Percentiles rank a stretch among this genome's conserved stretches.
phyloP scores from a whole-genome alignment of 345 rosid genomes.

The Bruguiera gymnorhiza region DNA sequence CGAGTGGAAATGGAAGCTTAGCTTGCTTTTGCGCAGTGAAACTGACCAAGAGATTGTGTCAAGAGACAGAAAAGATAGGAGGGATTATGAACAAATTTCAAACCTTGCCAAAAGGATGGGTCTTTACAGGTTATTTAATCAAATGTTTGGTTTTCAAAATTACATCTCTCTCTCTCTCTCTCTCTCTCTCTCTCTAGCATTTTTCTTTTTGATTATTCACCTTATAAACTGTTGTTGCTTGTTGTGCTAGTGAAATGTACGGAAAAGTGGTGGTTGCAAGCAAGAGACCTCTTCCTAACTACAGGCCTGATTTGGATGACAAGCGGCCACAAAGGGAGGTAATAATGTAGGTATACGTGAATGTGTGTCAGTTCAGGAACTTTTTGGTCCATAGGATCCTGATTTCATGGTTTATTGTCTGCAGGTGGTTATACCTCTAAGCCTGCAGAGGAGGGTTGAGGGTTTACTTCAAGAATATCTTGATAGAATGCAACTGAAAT shows the following conservation, averaged over 20 bases:
- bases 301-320: constrained; percentile 96
- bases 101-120: constrained; percentile 92
- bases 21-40: constrained; percentile 63
- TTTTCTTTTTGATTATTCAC: neutral
- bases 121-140: constrained; percentile 56
- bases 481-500: constrained; percentile 63
- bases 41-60: constrained; percentile 84
- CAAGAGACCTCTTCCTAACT: constrained; percentile 95
- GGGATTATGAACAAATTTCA: constrained; percentile 91
- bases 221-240: constrained; percentile 2
- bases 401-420: constrained; percentile 13
- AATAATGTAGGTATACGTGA: constrained; percentile 19
- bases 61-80: constrained; percentile 85
- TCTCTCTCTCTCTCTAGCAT: neutral
- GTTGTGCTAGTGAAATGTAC: constrained; percentile 60
- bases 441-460: constrained; percentile 94
- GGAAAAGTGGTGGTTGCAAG: constrained; percentile 96
- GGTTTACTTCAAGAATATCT: constrained; percentile 89
- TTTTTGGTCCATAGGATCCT: constrained; percentile 4
- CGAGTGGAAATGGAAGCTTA: constrained; percentile 98
- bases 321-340: constrained; percentile 99
- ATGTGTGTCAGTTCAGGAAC: neutral
- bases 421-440: constrained; percentile 81
- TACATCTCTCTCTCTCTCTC: neutral
- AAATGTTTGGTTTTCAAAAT: neutral